A percentile compares a stretch with the other conserved stretches of the same genome.
phyloP scores from a whole-genome alignment of 805 yeast species.

The Wickerhamomyces sydowiorum region DNA sequence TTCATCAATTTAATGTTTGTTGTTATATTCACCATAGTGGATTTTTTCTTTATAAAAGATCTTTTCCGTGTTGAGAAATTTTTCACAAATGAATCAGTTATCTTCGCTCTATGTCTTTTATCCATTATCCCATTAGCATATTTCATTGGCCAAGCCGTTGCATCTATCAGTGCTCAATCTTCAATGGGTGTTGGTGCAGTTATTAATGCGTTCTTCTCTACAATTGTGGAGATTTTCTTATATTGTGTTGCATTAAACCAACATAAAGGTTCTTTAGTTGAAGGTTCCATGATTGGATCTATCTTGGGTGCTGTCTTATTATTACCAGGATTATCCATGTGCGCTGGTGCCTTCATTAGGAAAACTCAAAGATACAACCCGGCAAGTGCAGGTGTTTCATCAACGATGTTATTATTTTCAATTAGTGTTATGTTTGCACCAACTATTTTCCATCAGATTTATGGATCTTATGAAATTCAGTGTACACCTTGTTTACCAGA shows the following conservation, averaged over 20 bases:
- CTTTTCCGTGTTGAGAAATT: slow-evolving; percentile 26
- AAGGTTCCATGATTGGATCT: slow-evolving; percentile 93
- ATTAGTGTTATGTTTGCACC: slow-evolving; percentile 91
- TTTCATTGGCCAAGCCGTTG: slow-evolving; percentile 98
- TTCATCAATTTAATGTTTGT: slow-evolving; percentile 78
- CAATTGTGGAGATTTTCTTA: slow-evolving; percentile 87
- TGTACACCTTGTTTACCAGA: slow-evolving; percentile 50
- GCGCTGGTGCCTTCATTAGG: slow-evolving; percentile 90
- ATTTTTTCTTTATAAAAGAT: slow-evolving; percentile 60
- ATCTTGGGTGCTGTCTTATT: slow-evolving; percentile 87
- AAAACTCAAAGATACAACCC: slow-evolving; percentile 96
- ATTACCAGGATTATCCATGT: slow-evolving; percentile 93
- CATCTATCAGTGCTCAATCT: slow-evolving; percentile 95
- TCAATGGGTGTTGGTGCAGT: slow-evolving; percentile 99
- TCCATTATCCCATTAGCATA: slow-evolving; percentile 93
- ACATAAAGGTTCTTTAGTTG: slow-evolving; percentile 83
- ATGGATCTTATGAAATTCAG: slow-evolving; percentile 75
- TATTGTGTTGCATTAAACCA: slow-evolving; percentile 89
- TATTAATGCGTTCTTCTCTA: slow-evolving; percentile 94
- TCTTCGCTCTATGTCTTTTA: slow-evolving; percentile 70
- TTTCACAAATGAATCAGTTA: slow-evolving; percentile 52
- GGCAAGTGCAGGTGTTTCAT: slow-evolving; percentile 92
- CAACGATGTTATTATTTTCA: slow-evolving; percentile 91
- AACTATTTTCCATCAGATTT: slow-evolving; percentile 81
- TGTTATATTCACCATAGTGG: slow-evolving; percentile 78